Conservation (phyloP, 176 grass and related monocot genomes). For the Chloris gayana region DNA sequence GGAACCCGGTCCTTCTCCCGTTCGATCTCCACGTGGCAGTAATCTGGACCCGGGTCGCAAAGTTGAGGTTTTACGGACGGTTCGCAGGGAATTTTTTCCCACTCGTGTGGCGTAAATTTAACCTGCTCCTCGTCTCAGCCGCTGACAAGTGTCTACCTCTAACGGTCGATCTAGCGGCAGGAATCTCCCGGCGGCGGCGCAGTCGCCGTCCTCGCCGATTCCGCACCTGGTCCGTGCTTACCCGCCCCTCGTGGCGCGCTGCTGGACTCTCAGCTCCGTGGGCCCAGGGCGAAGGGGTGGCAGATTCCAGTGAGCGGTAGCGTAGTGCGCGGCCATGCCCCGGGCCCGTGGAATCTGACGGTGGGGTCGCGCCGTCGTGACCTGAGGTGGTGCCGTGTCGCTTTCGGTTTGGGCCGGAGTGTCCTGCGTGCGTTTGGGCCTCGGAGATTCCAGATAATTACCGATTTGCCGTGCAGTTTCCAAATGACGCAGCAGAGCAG, state of each 20-base stretch:
- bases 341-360: constrained; percentile 45
- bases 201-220: constrained; percentile 26
- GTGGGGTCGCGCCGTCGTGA: constrained; percentile 26
- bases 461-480: not conserved
- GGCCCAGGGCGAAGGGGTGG: not conserved
- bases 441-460: not conserved
- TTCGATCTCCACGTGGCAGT: too few relatives aligned
- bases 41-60: too few relatives aligned
- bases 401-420: constrained; percentile 21
- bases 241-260: not conserved
- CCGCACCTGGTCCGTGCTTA: not conserved
- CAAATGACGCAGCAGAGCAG: not conserved
- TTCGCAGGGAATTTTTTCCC: too few relatives aligned
- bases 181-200: constrained; percentile 37
- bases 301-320: constrained; percentile 2
- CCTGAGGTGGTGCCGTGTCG: constrained; percentile 29
- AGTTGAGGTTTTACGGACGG: too few relatives aligned
- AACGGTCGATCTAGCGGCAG: constrained; percentile 38
- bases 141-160: constrained; percentile 38
- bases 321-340: not conserved
- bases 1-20: too few relatives aligned
- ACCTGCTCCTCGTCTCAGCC: not conserved
- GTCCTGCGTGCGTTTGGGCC: not conserved
- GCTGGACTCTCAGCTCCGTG: not conserved
- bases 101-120: not conserved